Evolutionary conservation across 225 moss, liverwort and hornwort genomes (phyloP).

Genomic region (Lunularia cruciata): DNA sequence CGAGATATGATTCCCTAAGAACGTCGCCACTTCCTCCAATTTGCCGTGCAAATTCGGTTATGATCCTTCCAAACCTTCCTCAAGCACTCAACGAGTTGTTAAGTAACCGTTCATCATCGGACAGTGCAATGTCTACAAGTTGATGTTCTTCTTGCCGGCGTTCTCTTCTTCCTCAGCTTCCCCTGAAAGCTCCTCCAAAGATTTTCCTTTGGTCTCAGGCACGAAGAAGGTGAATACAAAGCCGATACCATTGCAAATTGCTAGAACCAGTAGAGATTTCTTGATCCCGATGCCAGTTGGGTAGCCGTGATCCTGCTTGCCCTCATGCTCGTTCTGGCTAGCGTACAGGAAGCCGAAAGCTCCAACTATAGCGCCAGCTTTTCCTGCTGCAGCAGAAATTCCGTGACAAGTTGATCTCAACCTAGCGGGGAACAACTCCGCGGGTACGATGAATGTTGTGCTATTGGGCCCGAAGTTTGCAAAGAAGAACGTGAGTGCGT

Average conservation of each 20-base stretch:
- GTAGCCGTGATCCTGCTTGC: slow-evolving; percentile 23
- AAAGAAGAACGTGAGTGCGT: slow-evolving; percentile 32
- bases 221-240: slow-evolving; percentile 26
- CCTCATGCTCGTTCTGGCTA: slow-evolving; percentile 21
- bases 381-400: slow-evolving; percentile 28
- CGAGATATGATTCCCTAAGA: too few relatives aligned
- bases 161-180: slow-evolving; percentile 20
- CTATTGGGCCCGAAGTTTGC: slow-evolving; percentile 32
- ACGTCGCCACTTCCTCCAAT: too few relatives aligned
- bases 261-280: slow-evolving; percentile 23
- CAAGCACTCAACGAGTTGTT: too few relatives aligned
- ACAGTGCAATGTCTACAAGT: too few relatives aligned
- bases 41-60: too few relatives aligned
- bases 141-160: too few relatives aligned
- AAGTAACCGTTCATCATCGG: too few relatives aligned
- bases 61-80: too few relatives aligned
- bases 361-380: slow-evolving; percentile 28
- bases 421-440: slow-evolving; percentile 30
- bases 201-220: slow-evolving; percentile 32
- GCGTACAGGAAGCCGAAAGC: slow-evolving; percentile 32
- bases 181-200: slow-evolving; percentile 29
- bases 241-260: slow-evolving; percentile 21
- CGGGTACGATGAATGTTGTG: slow-evolving; percentile 29
- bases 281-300: slow-evolving; percentile 30
- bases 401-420: slow-evolving; percentile 33